phyloP scores from a whole-genome alignment of 495 filamentous ascomycete genomes.

The Gamarada debralockiae region DNA sequence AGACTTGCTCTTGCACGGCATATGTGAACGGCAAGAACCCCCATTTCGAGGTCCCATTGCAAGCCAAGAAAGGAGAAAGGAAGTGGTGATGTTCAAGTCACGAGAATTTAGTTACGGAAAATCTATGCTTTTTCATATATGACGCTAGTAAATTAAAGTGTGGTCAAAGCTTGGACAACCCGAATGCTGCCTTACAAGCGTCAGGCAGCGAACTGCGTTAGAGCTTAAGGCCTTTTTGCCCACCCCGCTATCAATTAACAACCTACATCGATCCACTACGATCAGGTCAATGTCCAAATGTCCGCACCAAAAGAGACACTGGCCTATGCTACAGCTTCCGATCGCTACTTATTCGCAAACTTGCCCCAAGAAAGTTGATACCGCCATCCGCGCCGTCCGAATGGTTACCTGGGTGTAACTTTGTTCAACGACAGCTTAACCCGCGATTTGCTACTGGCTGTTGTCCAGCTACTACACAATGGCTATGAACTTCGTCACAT shows the following conservation, averaged over 20 bases:
- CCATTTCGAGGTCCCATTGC: background rate
- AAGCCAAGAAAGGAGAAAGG: background rate
- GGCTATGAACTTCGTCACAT: slow-evolving; percentile 95
- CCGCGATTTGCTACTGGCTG: background rate
- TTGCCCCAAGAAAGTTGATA: background rate
- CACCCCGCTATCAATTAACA: background rate
- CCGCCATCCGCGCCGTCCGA: background rate
- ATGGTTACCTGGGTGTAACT: background rate
- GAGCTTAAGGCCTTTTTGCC: background rate
- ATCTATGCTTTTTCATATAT: too few species aligned
- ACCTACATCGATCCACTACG: background rate
- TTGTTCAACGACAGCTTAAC: background rate
- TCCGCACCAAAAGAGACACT: background rate
- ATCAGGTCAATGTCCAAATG: background rate
- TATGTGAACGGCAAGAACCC: background rate
- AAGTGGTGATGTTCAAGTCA: background rate
- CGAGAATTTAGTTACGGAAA: too few species aligned
- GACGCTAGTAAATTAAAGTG: too few species aligned
- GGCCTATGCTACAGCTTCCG: slow-evolving; percentile 8
- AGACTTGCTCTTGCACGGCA: slow-evolving; percentile 22
- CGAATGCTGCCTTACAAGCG: too few species aligned
- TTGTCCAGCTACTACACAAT: slow-evolving; percentile 21
- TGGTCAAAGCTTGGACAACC: slow-evolving; percentile 4
- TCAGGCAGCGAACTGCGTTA: too few species aligned
- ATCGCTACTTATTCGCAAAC: too few species aligned